phyloP scores from a whole-genome alignment of 129 eudicot genomes.

The carrot (Daucus carota) region DNA sequence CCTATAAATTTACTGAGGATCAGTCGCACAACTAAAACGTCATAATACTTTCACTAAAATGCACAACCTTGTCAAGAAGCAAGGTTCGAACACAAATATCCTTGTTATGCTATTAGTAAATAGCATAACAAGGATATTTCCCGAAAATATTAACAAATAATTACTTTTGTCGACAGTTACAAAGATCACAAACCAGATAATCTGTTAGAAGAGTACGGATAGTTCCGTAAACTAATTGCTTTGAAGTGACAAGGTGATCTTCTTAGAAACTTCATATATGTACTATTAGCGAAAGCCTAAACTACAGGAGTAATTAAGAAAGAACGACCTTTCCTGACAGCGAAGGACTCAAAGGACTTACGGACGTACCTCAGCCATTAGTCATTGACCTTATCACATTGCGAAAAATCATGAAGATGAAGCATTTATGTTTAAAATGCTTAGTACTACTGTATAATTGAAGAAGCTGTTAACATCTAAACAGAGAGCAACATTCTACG shows the following conservation, averaged over 20 bases:
- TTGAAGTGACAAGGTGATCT: neutral
- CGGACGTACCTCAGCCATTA: conserved; percentile 15
- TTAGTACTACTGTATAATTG: too few species aligned
- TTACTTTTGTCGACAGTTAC: too few species aligned
- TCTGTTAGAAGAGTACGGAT: too few species aligned
- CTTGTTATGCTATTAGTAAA: too few species aligned
- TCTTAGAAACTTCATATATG: neutral
- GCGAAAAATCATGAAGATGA: neutral
- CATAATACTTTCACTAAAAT: too few species aligned
- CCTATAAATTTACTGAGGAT: too few species aligned
- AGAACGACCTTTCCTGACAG: neutral
- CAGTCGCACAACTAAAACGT: too few species aligned
- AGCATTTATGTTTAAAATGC: neutral
- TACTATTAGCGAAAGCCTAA: neutral
- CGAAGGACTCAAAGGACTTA: conserved; percentile 12
- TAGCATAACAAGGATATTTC: too few species aligned
- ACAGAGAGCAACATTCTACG: neutral
- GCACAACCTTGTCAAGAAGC: neutral
- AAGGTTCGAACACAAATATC: too few species aligned
- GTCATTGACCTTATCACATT: conserved; percentile 3
- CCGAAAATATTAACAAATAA: too few species aligned
- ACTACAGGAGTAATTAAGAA: neutral
- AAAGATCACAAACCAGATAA: too few species aligned
- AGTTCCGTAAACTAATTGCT: neutral
- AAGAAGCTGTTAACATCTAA: neutral